Conservation (phyloP, 2,329 filamentous ascomycete genomes). For the Claviceps purpurea region DNA sequence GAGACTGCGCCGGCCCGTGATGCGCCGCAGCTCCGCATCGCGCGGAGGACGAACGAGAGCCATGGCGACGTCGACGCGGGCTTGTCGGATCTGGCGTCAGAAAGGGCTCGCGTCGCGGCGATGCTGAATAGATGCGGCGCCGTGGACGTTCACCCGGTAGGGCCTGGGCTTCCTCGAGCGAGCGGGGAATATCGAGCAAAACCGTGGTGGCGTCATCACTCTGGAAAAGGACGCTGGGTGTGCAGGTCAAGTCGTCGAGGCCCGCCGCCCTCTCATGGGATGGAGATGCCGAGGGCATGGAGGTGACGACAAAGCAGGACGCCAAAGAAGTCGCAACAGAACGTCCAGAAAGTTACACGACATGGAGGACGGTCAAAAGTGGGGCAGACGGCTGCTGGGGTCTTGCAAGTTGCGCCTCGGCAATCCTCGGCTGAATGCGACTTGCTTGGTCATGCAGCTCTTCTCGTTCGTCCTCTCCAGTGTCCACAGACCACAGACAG, state of each 20-base stretch:
- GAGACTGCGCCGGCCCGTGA: constrained; percentile 20
- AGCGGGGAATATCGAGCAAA: constrained; percentile 56
- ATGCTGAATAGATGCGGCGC: constrained; percentile 32
- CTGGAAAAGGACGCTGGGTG: constrained; percentile 20
- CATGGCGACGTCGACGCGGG: neutral
- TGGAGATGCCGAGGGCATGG: neutral
- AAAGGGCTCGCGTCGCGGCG: constrained; percentile 31
- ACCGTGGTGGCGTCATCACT: constrained; percentile 30
- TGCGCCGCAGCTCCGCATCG: constrained; percentile 10
- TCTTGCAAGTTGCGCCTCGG: neutral
- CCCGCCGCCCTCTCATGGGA: neutral
- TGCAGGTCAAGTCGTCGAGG: neutral
- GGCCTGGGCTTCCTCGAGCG: constrained; percentile 54
- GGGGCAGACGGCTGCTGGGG: neutral
- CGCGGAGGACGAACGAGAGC: neutral
- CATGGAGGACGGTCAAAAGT: too few species aligned
- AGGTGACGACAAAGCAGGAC: neutral
- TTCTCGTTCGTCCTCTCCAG: neutral
- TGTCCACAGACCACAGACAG: neutral
- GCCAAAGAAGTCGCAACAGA: too few species aligned
- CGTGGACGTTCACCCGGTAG: constrained; percentile 21
- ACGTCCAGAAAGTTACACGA: too few species aligned
- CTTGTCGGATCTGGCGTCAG: constrained; percentile 34
- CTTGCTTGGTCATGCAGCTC: neutral
- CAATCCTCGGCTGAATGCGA: constrained; percentile 8